Evolutionary conservation across 257 asterid species (phyloP).

Genomic region (Henckelia pumila): DNA sequence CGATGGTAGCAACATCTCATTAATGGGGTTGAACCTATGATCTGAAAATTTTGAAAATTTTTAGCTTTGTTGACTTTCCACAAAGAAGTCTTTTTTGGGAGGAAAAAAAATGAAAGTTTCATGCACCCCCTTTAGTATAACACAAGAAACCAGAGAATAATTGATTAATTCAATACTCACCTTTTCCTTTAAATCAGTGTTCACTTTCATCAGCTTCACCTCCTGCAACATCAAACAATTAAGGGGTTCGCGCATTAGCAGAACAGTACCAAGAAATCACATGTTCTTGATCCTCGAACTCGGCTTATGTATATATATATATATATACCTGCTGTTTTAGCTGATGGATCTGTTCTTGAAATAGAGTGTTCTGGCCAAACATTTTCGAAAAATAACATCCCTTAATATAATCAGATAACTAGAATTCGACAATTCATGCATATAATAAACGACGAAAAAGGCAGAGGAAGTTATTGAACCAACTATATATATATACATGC

Average conservation of each 20-base stretch:
- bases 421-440: background rate
- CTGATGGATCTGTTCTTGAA: slow-evolving; percentile 37
- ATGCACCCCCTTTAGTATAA: too few relatives aligned
- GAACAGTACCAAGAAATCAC: background rate
- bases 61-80: too few relatives aligned
- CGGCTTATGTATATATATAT: too few relatives aligned
- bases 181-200: slow-evolving; percentile 44
- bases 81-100: too few relatives aligned
- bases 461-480: background rate
- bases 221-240: slow-evolving; percentile 33
- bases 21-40: too few relatives aligned
- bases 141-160: too few relatives aligned
- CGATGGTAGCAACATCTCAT: too few relatives aligned
- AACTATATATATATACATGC: background rate
- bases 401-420: too few relatives aligned
- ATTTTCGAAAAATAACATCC: background rate
- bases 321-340: slow-evolving; percentile 49
- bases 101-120: too few relatives aligned
- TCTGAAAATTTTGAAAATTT: too few relatives aligned
- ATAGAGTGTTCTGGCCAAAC: slow-evolving; percentile 34
- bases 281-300: background rate
- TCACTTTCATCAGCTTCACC: slow-evolving; percentile 35
- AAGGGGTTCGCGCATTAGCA: background rate
- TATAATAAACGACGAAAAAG: background rate
- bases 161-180: slow-evolving; percentile 19